These are phyloP conservation scores for Hippophae tibetana DNA, from an alignment of 306 rosid genomes.

Conservation along the genomic window DNA sequence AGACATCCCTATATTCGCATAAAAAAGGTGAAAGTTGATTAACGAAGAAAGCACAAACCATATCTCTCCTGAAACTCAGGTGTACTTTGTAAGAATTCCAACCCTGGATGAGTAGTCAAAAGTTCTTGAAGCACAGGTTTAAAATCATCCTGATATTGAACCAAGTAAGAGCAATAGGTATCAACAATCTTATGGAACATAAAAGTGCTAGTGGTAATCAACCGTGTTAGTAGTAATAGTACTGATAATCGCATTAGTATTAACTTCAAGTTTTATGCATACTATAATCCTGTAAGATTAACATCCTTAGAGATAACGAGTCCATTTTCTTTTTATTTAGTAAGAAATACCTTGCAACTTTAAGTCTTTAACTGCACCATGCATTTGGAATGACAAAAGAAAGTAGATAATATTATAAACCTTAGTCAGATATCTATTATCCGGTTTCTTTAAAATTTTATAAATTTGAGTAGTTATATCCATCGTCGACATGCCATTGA, in stretches of 20 bases:
- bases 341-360: too few species aligned
- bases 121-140: slow-evolving; percentile 92
- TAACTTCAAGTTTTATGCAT: too few species aligned
- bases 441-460: slow-evolving; percentile 76
- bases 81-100: slow-evolving; percentile 94
- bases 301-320: slow-evolving; percentile 14
- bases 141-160: slow-evolving; percentile 69
- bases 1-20: background rate
- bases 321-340: background rate
- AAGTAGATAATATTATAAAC: slow-evolving; percentile 28
- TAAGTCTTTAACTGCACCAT: background rate
- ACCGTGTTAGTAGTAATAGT: too few species aligned
- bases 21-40: background rate
- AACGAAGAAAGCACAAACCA: slow-evolving; percentile 54
- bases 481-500: slow-evolving; percentile 70
- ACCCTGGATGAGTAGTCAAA: slow-evolving; percentile 93
- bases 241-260: too few species aligned
- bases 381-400: slow-evolving; percentile 9
- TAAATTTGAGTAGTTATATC: slow-evolving; percentile 80
- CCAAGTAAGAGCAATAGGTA: slow-evolving; percentile 14
- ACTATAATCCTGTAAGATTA: slow-evolving; percentile 10
- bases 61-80: slow-evolving; percentile 99
- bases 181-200: background rate
- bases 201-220: background rate
- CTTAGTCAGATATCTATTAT: slow-evolving; percentile 75